phyloP scores from a whole-genome alignment of 345 rosid genomes.

The Citrus cavaleriei region DNA sequence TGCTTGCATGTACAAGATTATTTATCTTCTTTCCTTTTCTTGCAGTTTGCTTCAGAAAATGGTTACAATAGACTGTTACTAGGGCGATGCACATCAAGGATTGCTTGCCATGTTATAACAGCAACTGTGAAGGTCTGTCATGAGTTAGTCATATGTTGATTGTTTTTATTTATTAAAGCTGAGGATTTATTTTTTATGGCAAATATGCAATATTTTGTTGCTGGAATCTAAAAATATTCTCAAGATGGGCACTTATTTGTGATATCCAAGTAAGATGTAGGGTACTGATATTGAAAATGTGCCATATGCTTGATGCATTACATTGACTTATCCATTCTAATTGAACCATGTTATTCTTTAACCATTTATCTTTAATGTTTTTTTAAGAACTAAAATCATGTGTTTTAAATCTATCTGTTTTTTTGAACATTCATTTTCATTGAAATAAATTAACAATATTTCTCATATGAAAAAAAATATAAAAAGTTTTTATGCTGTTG shows the following conservation, averaged over 20 bases:
- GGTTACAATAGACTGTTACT: constrained; percentile 73
- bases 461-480: background rate
- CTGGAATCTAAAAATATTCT: background rate
- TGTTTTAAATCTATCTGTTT: background rate
- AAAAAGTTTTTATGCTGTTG: background rate
- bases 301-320: background rate
- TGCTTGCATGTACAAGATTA: background rate
- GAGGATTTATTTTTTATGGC: background rate
- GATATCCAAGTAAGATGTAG: background rate
- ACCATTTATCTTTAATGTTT: background rate
- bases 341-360: no score
- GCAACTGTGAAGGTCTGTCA: constrained; percentile 79
- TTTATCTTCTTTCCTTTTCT: background rate
- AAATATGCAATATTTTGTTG: background rate
- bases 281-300: background rate
- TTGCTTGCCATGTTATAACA: constrained; percentile 82
- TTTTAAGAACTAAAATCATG: background rate
- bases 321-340: background rate
- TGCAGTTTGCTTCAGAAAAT: constrained; percentile 66
- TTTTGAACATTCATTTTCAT: background rate
- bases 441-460: background rate
- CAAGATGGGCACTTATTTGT: background rate
- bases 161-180: background rate
- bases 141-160: background rate
- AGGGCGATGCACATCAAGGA: constrained; percentile 78